Evolutionary conservation across 2,329 filamentous ascomycete species (phyloP), one percentile per base, ranked within the genome.

Genomic region (Byssothecium circinans): DNA sequence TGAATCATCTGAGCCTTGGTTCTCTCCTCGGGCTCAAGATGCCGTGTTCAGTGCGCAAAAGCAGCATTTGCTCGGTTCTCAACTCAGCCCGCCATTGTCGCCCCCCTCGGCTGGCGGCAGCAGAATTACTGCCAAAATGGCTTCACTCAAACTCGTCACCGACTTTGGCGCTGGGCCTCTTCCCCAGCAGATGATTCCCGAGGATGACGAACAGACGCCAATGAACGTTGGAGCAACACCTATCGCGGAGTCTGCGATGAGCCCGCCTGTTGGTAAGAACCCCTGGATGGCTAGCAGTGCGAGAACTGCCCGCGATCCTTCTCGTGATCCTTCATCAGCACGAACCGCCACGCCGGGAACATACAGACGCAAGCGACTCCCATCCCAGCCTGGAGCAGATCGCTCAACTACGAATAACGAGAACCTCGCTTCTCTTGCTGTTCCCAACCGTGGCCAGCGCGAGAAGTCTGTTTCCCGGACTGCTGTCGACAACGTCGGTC

Each of bases 71-170:
- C 82, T 49, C 76, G 86, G 68, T 67, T 86, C 48, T 11, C 64
- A 73, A 48, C 71, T 88, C 5, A 87, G 88, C 64, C 84, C 87
- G 14, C 82, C 88, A 2, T 68, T 89, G n/a, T 91, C 88, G 1
- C 87, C 88, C 8, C 88, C 88, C 0, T 83, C 82, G 19, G 64
- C 83, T 41, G 59, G 81, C 61, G 58, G 68, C 50, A 76, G 73
- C 41, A 70, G 81, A 25, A 73, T 81, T 37, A 83, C 89, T 42
- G 84, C 86, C 11, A 95, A 95, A 74, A 86, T 87, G 22, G 89
- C 90, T 8, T 84, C 92, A 0, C 76, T 97, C 50, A 96, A 95
- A 69, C 81, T 97, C 2, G 95, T 97, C 61, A 97, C 94, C 0
- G 86, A 88, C 0, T 97, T 99, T 62, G 87, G 84, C 7, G 50